phyloP scores from a whole-genome alignment of 495 filamentous ascomycete species.

The Penicillium fimorum region DNA sequence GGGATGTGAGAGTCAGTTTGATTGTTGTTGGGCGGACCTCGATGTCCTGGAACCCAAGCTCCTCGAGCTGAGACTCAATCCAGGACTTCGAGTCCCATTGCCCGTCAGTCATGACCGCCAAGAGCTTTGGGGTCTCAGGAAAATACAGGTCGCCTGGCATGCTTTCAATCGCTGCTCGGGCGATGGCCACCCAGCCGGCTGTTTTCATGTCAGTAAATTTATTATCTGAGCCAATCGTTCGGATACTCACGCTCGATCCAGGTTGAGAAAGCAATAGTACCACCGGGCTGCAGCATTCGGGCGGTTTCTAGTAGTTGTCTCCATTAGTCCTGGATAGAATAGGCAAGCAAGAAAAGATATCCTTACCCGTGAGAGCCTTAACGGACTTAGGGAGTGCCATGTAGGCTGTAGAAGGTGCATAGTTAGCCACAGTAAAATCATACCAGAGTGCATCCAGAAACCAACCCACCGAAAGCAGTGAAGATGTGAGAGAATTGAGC shows the following conservation, averaged over 20 bases:
- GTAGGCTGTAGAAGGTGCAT: slow-evolving; percentile 19
- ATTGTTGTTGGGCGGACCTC: slow-evolving; percentile 24
- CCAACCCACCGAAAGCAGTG: slow-evolving; percentile 34
- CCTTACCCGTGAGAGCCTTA: slow-evolving; percentile 35
- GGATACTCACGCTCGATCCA: slow-evolving; percentile 38
- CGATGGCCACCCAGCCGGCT: slow-evolving; percentile 35
- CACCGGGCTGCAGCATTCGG: slow-evolving; percentile 38
- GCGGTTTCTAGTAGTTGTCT: slow-evolving; percentile 27
- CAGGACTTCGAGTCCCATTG: slow-evolving; percentile 33
- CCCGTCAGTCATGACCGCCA: slow-evolving; percentile 20
- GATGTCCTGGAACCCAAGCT: slow-evolving; percentile 32
- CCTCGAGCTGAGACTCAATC: slow-evolving; percentile 32
- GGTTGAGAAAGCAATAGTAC: slow-evolving; percentile 35
- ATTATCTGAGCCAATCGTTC: too few species aligned
- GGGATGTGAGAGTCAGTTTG: slow-evolving; percentile 19
- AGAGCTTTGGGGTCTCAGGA: slow-evolving; percentile 30
- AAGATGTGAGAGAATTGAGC: slow-evolving; percentile 35
- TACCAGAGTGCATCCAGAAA: not conserved
- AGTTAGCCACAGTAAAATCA: not conserved
- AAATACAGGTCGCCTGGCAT: slow-evolving; percentile 31
- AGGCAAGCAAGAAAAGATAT: not conserved
- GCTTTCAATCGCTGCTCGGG: slow-evolving; percentile 25
- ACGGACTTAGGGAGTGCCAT: slow-evolving; percentile 26
- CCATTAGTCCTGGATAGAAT: not conserved
- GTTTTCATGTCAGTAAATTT: slow-evolving; percentile 11